phyloP scores from a whole-genome alignment of 371 early-diverging fungal species.

The Mucor racemosus region DNA sequence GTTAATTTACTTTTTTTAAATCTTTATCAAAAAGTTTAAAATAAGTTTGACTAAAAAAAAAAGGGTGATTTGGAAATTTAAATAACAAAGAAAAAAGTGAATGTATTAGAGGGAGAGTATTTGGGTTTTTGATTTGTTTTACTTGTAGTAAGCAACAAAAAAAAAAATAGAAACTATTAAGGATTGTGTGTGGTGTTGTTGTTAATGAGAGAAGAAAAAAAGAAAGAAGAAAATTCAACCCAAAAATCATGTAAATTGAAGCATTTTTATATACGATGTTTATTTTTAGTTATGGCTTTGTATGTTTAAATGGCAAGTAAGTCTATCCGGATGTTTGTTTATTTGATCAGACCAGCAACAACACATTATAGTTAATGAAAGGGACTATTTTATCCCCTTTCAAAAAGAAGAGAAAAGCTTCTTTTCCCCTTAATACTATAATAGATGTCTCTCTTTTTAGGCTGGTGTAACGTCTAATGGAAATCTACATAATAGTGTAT shows the following conservation, averaged over 20 bases:
- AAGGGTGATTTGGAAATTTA: conserved; percentile 11
- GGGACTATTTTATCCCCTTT: conserved; percentile 15
- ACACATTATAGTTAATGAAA: conserved; percentile 20
- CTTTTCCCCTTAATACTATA: background rate
- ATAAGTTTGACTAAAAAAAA: conserved; percentile 19
- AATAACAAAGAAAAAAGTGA: conserved; percentile 5
- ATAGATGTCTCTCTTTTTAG: conserved; percentile 4
- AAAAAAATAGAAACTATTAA: conserved; percentile 5
- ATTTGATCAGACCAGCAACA: background rate
- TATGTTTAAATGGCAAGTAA: conserved; percentile 4
- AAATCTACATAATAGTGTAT: background rate
- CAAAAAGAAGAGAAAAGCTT: background rate
- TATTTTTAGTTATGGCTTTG: conserved; percentile 8
- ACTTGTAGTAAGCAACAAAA: background rate
- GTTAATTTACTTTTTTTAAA: conserved; percentile 14
- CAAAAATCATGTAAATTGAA: background rate
- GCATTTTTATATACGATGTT: conserved; percentile 8
- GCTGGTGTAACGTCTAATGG: conserved; percentile 11
- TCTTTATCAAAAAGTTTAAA: conserved; percentile 33
- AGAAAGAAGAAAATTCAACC: conserved; percentile 5
- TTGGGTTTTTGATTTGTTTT: conserved; percentile 14
- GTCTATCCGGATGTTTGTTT: conserved; percentile 8
- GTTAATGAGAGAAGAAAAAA: conserved; percentile 4
- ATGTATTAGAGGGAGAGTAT: conserved; percentile 22
- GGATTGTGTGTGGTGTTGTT: conserved; percentile 4